phyloP scores from a whole-genome alignment of 2,329 filamentous ascomycete genomes.

The Colletotrichum incanum region DNA sequence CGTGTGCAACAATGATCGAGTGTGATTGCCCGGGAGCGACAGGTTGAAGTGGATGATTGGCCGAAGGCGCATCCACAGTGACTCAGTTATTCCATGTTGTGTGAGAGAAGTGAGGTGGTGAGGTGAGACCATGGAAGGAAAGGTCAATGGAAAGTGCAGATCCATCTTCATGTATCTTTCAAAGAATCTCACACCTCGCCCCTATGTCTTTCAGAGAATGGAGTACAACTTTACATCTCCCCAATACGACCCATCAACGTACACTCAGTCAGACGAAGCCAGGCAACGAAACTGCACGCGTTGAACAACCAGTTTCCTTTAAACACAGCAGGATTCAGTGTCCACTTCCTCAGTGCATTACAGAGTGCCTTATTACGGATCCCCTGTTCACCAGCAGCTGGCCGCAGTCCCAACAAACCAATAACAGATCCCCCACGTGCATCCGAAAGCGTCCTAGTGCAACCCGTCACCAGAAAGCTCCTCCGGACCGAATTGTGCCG shows the following conservation, averaged over 20 bases:
- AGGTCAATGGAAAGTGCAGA: not conserved
- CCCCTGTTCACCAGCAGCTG: constrained; percentile 15
- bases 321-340: constrained; percentile 1
- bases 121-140: constrained; percentile 13
- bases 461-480: constrained; percentile 32
- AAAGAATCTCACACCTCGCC: not conserved
- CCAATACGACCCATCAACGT: not conserved
- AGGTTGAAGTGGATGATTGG: constrained; percentile 4
- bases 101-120: not conserved
- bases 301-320: constrained; percentile 15
- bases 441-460: constrained; percentile 39
- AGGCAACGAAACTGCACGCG: constrained; percentile 13
- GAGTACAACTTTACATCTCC: not conserved
- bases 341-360: constrained; percentile 16
- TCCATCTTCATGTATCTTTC: not conserved
- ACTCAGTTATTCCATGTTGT: constrained; percentile 1
- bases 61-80: not conserved
- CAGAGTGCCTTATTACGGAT: not conserved
- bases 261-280: not conserved
- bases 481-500: constrained; percentile 44
- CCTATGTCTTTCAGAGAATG: not conserved
- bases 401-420: constrained; percentile 42
- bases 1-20: constrained; percentile 28
- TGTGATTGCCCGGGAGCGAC: constrained; percentile 12
- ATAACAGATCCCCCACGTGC: constrained; percentile 44